Conservation (phyloP, 2,329 filamentous ascomycete species). For the Sclerotinia sclerotiorum region DNA sequence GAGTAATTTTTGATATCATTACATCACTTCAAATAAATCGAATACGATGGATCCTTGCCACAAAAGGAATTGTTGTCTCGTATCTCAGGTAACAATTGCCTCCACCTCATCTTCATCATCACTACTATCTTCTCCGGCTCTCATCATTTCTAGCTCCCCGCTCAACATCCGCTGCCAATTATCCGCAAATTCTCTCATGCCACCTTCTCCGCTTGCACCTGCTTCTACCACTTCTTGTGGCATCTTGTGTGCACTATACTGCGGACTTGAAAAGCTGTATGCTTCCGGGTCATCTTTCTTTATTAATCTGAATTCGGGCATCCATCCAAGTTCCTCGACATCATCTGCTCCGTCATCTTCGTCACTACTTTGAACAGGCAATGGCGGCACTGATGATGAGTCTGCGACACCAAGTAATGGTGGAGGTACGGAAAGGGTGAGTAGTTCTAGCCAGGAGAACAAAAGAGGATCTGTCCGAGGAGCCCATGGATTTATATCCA, state of each 20-base stretch:
- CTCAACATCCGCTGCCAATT: constrained; percentile 66
- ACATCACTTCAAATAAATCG: not conserved
- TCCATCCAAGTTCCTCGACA: constrained; percentile 56
- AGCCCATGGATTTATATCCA: constrained; percentile 97
- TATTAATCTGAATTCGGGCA: constrained; percentile 79
- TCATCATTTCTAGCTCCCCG: constrained; percentile 43
- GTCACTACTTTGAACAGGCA: constrained; percentile 42
- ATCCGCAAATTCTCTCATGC: constrained; percentile 76
- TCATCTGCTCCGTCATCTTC: constrained; percentile 49
- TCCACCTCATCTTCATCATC: constrained; percentile 34
- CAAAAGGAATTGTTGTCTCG: not conserved
- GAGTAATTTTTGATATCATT: constrained; percentile 7
- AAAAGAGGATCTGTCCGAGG: constrained; percentile 82
- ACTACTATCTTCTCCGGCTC: constrained; percentile 45
- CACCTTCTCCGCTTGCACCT: constrained; percentile 66
- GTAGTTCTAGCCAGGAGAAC: constrained; percentile 86
- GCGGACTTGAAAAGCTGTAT: constrained; percentile 78
- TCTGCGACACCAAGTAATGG: constrained; percentile 54
- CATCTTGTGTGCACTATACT: constrained; percentile 94
- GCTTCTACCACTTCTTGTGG: constrained; percentile 87
- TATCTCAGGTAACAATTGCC: not conserved
- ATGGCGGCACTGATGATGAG: constrained; percentile 37
- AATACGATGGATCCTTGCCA: not conserved
- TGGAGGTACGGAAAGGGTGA: constrained; percentile 65
- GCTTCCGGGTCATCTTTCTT: constrained; percentile 84